A percentile compares a stretch with the other conserved stretches of the same genome.
These are phyloP conservation scores for Fusarium buxicola DNA, from an alignment of 2,329 filamentous ascomycete genomes.

Conservation along the genomic window DNA sequence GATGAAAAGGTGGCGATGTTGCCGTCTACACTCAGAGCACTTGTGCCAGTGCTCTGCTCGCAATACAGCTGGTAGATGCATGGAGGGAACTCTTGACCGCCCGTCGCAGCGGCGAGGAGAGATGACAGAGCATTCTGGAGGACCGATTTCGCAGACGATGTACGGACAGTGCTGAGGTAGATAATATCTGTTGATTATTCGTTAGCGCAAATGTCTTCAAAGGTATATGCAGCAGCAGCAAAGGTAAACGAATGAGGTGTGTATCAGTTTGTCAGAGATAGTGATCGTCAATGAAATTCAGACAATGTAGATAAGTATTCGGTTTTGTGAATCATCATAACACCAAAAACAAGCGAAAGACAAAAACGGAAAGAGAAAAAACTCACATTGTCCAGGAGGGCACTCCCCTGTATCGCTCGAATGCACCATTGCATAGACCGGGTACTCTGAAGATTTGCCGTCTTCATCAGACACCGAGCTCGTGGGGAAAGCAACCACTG, in stretches of 20 bases:
- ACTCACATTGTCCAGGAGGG: conserved; percentile 90
- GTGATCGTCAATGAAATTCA: conserved; percentile 89
- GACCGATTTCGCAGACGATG: conserved; percentile 49
- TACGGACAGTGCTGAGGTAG: conserved; percentile 54
- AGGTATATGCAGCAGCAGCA: conserved; percentile 10
- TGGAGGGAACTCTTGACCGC: conserved; percentile 45
- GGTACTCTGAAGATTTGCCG: conserved; percentile 54
- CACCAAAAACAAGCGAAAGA: conserved; percentile 51
- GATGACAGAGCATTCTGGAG: conserved; percentile 56
- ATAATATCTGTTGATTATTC: conserved; percentile 46
- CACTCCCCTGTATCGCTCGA: conserved; percentile 95
- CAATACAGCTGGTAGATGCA: conserved; percentile 67
- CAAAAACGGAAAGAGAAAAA: conserved; percentile 48
- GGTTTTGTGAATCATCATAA: conserved; percentile 83
- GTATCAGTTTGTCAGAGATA: conserved; percentile 91
- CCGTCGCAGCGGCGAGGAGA: conserved; percentile 53
- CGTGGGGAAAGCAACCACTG: conserved; percentile 74
- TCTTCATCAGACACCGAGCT: conserved; percentile 55
- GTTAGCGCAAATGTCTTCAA: conserved; percentile 48
- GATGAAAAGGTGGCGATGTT: conserved; percentile 68
- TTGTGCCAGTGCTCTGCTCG: conserved; percentile 58
- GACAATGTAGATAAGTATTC: conserved; percentile 99
- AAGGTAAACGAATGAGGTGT: conserved; percentile 44
- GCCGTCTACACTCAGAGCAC: conserved; percentile 50
- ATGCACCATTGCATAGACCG: conserved; percentile 75